These are phyloP conservation scores for Parathielavia appendiculata DNA, from an alignment of 495 filamentous ascomycete genomes.

Conservation along the genomic window DNA sequence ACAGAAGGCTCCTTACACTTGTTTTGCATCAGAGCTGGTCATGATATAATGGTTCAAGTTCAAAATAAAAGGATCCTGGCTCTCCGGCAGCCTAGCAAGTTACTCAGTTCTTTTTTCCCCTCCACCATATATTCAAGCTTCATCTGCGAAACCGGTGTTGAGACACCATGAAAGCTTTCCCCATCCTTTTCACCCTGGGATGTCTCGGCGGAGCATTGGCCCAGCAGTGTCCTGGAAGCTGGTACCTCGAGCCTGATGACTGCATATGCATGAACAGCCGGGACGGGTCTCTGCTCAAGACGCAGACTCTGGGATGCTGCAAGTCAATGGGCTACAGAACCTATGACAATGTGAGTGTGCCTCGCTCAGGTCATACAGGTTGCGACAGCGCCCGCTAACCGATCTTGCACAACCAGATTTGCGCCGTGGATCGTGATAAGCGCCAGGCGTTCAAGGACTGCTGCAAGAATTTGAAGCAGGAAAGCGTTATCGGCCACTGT, in stretches of 20 bases:
- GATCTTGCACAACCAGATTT: conserved; percentile 23
- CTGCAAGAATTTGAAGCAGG: conserved; percentile 32
- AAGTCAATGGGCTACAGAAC: conserved; percentile 25
- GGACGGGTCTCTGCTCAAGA: conserved; percentile 24
- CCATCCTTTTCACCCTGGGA: conserved; percentile 15
- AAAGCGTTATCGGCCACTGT: conserved; percentile 35
- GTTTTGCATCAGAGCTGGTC: too few relatives aligned
- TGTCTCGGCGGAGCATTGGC: conserved; percentile 18
- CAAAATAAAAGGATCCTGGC: too few relatives aligned
- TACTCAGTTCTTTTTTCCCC: background rate
- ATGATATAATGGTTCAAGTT: too few relatives aligned
- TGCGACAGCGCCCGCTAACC: background rate
- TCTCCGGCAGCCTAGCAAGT: background rate
- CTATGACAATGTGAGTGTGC: conserved; percentile 18
- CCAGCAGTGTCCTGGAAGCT: conserved; percentile 22
- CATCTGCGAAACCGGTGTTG: too few relatives aligned
- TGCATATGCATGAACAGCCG: conserved; percentile 35
- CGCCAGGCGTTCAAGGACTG: conserved; percentile 32
- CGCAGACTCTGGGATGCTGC: conserved; percentile 24
- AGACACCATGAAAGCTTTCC: conserved; percentile 19
- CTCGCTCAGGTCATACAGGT: background rate
- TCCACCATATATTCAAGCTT: too few relatives aligned
- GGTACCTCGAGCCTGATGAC: conserved; percentile 31
- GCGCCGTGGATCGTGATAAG: conserved; percentile 25
- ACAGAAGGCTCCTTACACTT: background rate